Evolutionary conservation across 1,284 basidiomycete species (phyloP).

Genomic region (Cutaneotrichosporon sp.): DNA sequence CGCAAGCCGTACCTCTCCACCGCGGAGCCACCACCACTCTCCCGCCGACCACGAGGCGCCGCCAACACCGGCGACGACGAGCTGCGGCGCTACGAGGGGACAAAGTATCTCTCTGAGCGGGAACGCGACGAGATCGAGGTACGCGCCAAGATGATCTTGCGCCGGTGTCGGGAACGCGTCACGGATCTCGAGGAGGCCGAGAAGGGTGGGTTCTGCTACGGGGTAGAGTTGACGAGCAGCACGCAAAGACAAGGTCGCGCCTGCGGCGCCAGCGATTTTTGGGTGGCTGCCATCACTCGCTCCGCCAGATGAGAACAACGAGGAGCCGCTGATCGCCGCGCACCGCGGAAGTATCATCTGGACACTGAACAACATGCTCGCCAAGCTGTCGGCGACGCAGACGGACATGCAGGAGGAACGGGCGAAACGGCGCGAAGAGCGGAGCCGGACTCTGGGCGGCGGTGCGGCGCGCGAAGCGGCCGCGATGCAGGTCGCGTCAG

Average conservation of each 20-base stretch:
- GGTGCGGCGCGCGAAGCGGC: constrained; percentile 32
- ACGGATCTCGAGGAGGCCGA: constrained; percentile 51
- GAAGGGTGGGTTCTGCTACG: constrained; percentile 38
- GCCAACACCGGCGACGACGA: constrained; percentile 10
- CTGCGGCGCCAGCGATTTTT: constrained; percentile 24
- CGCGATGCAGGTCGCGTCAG: constrained; percentile 9
- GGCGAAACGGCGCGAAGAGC: constrained; percentile 44
- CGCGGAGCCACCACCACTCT: constrained; percentile 29
- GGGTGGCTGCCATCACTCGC: constrained; percentile 43
- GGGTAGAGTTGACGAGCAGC: constrained; percentile 10
- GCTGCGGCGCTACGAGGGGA: constrained; percentile 40
- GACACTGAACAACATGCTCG: constrained; percentile 51
- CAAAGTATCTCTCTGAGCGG: constrained; percentile 51
- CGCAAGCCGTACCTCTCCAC: constrained; percentile 46
- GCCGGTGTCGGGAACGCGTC: constrained; percentile 52
- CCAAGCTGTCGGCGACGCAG: constrained; percentile 47
- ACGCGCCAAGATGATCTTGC: constrained; percentile 52
- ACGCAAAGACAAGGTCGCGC: constrained; percentile 24
- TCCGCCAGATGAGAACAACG: constrained; percentile 24
- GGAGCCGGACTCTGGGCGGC: constrained; percentile 38
- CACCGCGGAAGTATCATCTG: constrained; percentile 52
- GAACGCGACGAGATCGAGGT: constrained; percentile 57
- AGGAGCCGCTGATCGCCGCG: constrained; percentile 45
- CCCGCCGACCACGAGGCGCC: constrained; percentile 16
- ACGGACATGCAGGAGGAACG: constrained; percentile 53